Conservation (phyloP, 257 asterid species). For the Solanum dulcamara region DNA sequence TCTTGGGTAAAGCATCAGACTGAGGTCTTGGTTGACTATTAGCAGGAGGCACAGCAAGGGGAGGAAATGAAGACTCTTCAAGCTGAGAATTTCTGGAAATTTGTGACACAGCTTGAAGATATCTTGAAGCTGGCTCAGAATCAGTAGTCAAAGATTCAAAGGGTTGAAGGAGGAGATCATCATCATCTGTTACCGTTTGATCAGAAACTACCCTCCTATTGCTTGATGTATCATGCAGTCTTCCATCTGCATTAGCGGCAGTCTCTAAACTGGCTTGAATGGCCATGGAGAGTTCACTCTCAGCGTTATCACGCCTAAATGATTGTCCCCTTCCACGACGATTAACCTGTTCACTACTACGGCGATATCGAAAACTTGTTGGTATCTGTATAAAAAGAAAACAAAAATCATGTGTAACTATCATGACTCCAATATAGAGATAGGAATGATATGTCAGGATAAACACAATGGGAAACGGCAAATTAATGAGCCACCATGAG, state of each 20-base stretch:
- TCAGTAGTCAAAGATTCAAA: constrained; percentile 46
- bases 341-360: constrained; percentile 54
- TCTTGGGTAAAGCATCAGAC: constrained; percentile 27
- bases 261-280: constrained; percentile 79
- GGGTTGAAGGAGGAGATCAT: constrained; percentile 49
- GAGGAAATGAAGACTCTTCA: constrained; percentile 75
- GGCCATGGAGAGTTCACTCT: constrained; percentile 63
- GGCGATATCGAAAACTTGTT: constrained; percentile 77
- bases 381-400: constrained; percentile 49
- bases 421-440: background rate
- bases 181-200: constrained; percentile 24
- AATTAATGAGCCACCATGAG: background rate
- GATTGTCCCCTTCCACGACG: constrained; percentile 69
- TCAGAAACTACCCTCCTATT: constrained; percentile 19
- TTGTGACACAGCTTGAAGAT: constrained; percentile 67
- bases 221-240: constrained; percentile 17
- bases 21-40: constrained; percentile 42
- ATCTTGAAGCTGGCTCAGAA: constrained; percentile 50
- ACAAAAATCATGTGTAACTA: background rate
- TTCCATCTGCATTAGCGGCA: constrained; percentile 21
- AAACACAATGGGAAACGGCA: background rate
- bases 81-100: constrained; percentile 43
- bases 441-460: background rate
- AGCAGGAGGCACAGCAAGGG: constrained; percentile 47
- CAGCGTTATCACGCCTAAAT: constrained; percentile 62